Conservation (phyloP, 495 filamentous ascomycete species). For the Hyaloscypha variabilis region DNA sequence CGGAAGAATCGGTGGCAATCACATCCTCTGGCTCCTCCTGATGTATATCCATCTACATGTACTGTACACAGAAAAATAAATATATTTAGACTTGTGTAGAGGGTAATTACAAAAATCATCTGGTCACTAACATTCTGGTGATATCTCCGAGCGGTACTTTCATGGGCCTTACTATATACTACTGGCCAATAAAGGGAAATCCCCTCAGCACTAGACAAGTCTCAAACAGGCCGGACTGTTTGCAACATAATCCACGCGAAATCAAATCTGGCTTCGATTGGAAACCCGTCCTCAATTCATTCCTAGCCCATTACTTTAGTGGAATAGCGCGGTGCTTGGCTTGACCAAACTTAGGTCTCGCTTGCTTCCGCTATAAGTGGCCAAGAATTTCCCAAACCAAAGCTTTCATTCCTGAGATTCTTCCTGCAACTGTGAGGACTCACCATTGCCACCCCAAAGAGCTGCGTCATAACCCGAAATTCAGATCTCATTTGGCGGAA, state of each 20-base stretch:
- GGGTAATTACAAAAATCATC: neutral
- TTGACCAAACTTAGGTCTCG: neutral
- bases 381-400: conserved; percentile 2
- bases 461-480: conserved; percentile 3
- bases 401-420: neutral
- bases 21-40: too few relatives aligned
- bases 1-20: too few relatives aligned
- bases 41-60: too few relatives aligned
- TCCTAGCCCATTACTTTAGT: neutral
- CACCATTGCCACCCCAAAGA: conserved; percentile 7
- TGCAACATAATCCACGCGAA: neutral
- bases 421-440: conserved; percentile 10
- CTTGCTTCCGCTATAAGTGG: conserved; percentile 8
- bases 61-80: too few relatives aligned
- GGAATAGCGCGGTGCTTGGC: neutral
- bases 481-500: conserved; percentile 10
- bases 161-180: too few relatives aligned
- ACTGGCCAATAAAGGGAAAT: neutral
- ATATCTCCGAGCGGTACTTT: too few relatives aligned
- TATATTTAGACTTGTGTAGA: too few relatives aligned
- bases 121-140: neutral
- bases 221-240: neutral
- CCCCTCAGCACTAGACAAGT: neutral
- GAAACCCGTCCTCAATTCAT: neutral
- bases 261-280: neutral